phyloP scores from a whole-genome alignment of 1,284 basidiomycete genomes.

The Pseudozyma pruni region DNA sequence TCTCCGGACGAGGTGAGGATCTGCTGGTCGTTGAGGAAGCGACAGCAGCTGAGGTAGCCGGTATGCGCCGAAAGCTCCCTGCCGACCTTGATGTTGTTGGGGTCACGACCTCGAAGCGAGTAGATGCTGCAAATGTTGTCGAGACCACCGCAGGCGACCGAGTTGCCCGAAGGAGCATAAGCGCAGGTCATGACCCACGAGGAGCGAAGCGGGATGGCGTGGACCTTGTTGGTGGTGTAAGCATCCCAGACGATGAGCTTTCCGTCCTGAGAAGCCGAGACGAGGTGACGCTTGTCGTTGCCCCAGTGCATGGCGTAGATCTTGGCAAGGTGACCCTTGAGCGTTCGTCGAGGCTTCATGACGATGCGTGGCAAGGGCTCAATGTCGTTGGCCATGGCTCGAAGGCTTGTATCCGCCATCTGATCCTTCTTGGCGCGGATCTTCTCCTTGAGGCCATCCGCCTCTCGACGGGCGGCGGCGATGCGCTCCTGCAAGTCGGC shows the following conservation, averaged over 20 bases:
- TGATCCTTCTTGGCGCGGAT: constrained; percentile 93
- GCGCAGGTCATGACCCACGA: constrained; percentile 99
- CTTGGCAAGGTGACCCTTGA: constrained; percentile 97
- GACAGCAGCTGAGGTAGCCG: constrained; percentile 95
- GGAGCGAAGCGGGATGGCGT: constrained; percentile 95
- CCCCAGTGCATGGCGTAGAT: constrained; percentile 99
- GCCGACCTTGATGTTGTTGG: constrained; percentile 71
- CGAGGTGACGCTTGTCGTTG: constrained; percentile 92
- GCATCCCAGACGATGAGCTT: constrained; percentile 99
- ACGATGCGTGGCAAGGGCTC: constrained; percentile 93
- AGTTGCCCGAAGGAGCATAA: constrained; percentile 94
- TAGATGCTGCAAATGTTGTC: constrained; percentile 99
- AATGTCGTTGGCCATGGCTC: constrained; percentile 95
- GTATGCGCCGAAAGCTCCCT: constrained; percentile 95
- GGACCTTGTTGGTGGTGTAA: constrained; percentile 99
- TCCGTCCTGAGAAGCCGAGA: constrained; percentile 98
- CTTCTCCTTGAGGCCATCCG: constrained; percentile 96
- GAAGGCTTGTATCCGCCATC: constrained; percentile 92
- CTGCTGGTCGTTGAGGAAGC: constrained; percentile 97
- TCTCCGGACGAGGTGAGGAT: constrained; percentile 97
- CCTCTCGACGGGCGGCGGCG: constrained; percentile 93
- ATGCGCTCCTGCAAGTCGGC: constrained; percentile 73
- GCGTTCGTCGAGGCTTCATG: constrained; percentile 91
- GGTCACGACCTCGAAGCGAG: constrained; percentile 75
- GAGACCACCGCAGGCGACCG: constrained; percentile 96